These are phyloP conservation scores for Apiospora pterosperma DNA, from an alignment of 2,329 filamentous ascomycete species.

Conservation along the genomic window DNA sequence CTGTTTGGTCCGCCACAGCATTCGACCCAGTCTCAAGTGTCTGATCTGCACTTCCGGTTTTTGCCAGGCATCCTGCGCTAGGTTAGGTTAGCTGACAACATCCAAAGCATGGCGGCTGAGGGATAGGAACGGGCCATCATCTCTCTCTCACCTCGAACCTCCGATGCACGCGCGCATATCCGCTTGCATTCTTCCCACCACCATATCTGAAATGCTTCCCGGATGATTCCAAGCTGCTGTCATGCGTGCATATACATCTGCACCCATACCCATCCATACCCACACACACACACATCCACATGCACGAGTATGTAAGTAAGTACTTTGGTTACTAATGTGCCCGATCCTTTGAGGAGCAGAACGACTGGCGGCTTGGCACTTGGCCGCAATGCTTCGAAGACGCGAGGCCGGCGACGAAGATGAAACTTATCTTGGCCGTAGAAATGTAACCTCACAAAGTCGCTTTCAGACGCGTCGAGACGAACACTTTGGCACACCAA, in stretches of 20 bases:
- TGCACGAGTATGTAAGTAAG: background rate
- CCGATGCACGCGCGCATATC: background rate
- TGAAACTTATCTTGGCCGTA: background rate
- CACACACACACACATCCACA: background rate
- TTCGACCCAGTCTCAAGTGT: background rate
- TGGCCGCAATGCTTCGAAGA: slow-evolving; percentile 3
- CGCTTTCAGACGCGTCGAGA: background rate
- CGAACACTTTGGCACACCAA: too few relatives aligned
- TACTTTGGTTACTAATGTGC: background rate
- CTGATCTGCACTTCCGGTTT: slow-evolving; percentile 1
- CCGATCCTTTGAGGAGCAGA: background rate
- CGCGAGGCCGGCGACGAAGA: background rate
- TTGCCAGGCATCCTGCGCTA: background rate
- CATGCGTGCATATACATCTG: background rate
- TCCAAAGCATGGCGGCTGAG: background rate
- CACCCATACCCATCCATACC: background rate
- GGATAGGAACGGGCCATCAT: background rate
- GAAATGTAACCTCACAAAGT: background rate
- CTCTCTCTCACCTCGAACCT: background rate
- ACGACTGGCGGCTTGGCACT: background rate
- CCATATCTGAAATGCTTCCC: background rate
- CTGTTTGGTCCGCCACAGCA: background rate
- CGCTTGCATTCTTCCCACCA: background rate
- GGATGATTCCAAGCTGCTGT: background rate
- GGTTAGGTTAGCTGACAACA: background rate